Base-by-base conservation (phyloP, 495 filamentous ascomycete species). In the Penicillium goetzii region DNA sequence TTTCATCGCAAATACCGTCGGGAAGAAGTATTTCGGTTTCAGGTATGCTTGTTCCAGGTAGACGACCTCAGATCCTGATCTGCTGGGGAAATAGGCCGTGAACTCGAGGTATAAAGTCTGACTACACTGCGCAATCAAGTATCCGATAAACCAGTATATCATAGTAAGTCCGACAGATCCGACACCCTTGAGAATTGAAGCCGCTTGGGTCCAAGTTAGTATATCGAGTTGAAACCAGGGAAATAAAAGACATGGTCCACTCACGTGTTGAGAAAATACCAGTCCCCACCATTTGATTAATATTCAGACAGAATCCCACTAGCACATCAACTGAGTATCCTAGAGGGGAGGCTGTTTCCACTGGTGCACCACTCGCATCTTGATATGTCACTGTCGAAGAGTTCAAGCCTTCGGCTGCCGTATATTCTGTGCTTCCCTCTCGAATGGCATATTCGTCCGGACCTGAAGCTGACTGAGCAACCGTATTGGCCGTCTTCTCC, bases 21-120 rank as follows among this genome's bases (percentile, higher is more conserved):
- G 85, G 34, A 89, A 84, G 50, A 90, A 79, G 61, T 86, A 87
- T 49, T 77, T 81, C 4, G 88, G 88, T 25, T 84, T 74, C 0
- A 86, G 87, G 64, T 81, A 90, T 4, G 85, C 82, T 66, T 89
- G 87, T 67, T 90, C 88, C 2, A 89, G 79, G 59, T 88, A 90
- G 4, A 88, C 86, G 9, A 87, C 86, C 62, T 90, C 85, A 0
- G 84, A 79, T 3, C 87, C 88, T 3, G 86, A 88, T 21, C 88
- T 81, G 68, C 84, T 88, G 7, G 88, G 88, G 53, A 89, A 89
- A 62, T 84, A 88, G 0, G 82, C 75, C 2, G 86, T 81, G 17
- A 84, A 81, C 65, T 90, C 87, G 47, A 89, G 79, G 62, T 88
- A 89, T 12, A 87, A 76, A 0, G 77, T 69, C 9, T 88, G 76